Conservation (phyloP, 805 yeast species). For the Lipomyces oligophaga region DNA sequence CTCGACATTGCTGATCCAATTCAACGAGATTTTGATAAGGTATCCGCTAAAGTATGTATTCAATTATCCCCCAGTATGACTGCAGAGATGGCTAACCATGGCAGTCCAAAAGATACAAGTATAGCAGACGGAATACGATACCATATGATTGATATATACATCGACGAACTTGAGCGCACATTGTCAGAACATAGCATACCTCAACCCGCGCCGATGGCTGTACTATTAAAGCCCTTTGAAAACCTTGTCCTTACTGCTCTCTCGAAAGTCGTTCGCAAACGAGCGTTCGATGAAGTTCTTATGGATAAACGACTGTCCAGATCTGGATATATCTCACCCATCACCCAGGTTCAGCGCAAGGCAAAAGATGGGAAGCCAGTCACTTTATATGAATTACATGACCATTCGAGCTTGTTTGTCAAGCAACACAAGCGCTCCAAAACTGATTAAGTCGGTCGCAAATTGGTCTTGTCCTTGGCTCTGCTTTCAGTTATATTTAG, state of each 20-base stretch:
- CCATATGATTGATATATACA: constrained; percentile 76
- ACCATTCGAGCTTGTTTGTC: no score
- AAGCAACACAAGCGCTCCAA: no score
- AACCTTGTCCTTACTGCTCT: constrained; percentile 47
- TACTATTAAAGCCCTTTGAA: constrained; percentile 58
- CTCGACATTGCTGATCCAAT: constrained; percentile 44
- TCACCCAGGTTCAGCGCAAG: background rate
- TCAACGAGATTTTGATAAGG: constrained; percentile 42
- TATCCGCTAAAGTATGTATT: constrained; percentile 36
- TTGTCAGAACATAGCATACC: constrained; percentile 46
- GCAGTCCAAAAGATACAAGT: constrained; percentile 33
- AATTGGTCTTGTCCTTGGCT: no score
- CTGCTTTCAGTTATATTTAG: no score
- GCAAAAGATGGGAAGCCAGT: no score
- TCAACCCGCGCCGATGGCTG: constrained; percentile 46
- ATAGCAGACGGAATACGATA: constrained; percentile 74
- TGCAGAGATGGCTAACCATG: no score
- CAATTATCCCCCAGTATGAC: background rate
- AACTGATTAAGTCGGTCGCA: no score
- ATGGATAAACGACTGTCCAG: constrained; percentile 56
- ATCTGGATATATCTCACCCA: constrained; percentile 43
- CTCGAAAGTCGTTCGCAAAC: constrained; percentile 61
- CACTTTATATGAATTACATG: no score
- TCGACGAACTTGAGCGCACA: constrained; percentile 77
- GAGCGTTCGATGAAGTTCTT: constrained; percentile 62